Evolutionary conservation across 768 basidiomycete species (phyloP).

Genomic region (Suillus alpinus): DNA sequence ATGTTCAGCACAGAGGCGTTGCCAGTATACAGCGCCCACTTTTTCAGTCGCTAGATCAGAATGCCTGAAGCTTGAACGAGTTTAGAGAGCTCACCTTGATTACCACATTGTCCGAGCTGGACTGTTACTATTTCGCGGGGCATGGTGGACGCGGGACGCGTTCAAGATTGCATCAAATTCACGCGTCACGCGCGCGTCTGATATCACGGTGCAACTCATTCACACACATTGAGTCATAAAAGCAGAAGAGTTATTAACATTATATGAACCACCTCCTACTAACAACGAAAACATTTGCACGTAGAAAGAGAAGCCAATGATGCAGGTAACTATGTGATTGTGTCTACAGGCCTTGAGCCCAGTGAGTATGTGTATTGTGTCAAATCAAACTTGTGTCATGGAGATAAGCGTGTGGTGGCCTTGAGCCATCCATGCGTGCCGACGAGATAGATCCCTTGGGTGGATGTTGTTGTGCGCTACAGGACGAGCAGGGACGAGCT

Average conservation of each 20-base stretch:
- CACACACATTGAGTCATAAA: background rate
- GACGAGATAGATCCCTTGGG: conserved; percentile 15
- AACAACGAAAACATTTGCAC: conserved; percentile 10
- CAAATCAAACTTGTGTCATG: conserved; percentile 6
- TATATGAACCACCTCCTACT: conserved; percentile 16
- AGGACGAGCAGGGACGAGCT: conserved; percentile 4
- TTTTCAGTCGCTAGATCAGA: conserved; percentile 11
- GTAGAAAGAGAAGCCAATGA: conserved; percentile 16
- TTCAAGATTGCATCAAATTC: conserved; percentile 12
- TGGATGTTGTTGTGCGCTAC: conserved; percentile 8
- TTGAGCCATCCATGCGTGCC: conserved; percentile 24
- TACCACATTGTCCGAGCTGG: conserved; percentile 89
- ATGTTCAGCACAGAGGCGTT: conserved; percentile 96
- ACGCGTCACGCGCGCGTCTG: conserved; percentile 9
- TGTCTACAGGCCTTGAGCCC: conserved; percentile 35
- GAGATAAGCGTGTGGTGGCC: conserved; percentile 18
- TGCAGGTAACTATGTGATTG: conserved; percentile 16
- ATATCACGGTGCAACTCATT: background rate
- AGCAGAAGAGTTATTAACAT: conserved; percentile 18
- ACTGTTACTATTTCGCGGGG: conserved; percentile 83
- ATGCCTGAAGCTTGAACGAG: conserved; percentile 9
- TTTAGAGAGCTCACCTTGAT: conserved; percentile 64
- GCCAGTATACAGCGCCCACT: conserved; percentile 99
- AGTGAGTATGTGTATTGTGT: conserved; percentile 26
- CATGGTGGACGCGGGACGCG: conserved; percentile 40